Base-by-base conservation (phyloP, 345 rosid species). In the Linum tenue region DNA sequence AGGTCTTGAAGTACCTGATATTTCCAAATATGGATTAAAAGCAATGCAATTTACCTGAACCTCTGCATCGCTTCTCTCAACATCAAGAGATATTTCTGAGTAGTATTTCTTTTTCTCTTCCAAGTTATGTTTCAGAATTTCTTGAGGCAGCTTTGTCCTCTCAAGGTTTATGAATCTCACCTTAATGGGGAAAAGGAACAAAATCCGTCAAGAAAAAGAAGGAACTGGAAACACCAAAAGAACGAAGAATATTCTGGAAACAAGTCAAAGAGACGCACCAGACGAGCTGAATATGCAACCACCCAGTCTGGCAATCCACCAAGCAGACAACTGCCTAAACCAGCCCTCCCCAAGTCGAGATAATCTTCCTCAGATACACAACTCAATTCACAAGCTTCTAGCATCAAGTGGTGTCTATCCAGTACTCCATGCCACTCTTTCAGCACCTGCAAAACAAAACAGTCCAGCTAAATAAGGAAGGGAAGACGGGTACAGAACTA, bases 51-150 rank as follows among this genome's bases (percentile, higher is more conserved):
- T 70, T 64, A 95, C 99, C 97, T 95, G 97, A 83, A 95, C 89
- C 80, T 95, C 99, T n/a, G 99, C 96, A 73, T 91, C 99, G 69
- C 91, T 88, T 81, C 85, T 89, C 83, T 95, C 99, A 63, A 86
- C 89, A 57, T 95, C 97, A 67, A 86, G 80, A 76, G 75, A 80
- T 67, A 84, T 74, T 41, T 95, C 96, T 37, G 86, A 70, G 69
- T 77, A 88, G 63, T 83, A 95, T 82, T 91, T 91, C 60, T 85
- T 79, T 77, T 91, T 95, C 75, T 95, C 99, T 82, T 91, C 90
- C 79, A 95, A 66, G 82, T 89, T 95, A 77, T 95, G 96, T 83
- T 73, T 84, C 40, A 91, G 80, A 70, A 95, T 87, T 81, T 89
- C 96, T 62, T 77, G 85, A 10, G 99, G 99, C 69, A 95, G 99